These are phyloP conservation scores for Talaromyces sp. DNA, from an alignment of 2,329 filamentous ascomycete species.

Conservation along the genomic window DNA sequence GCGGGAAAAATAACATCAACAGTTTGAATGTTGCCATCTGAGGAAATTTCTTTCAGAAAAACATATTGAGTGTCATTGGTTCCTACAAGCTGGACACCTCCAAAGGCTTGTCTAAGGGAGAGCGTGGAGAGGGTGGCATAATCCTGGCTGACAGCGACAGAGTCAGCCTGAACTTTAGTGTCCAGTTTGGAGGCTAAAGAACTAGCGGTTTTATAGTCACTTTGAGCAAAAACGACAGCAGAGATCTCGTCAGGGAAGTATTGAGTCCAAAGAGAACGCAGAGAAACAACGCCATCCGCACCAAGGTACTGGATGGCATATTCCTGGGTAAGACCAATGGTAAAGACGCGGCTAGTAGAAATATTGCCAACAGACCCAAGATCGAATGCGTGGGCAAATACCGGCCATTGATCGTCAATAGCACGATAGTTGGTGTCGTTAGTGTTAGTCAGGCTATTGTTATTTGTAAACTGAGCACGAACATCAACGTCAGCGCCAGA, in stretches of 20 bases:
- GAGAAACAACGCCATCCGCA: conserved; percentile 27
- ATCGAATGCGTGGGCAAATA: conserved; percentile 49
- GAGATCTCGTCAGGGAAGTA: conserved; percentile 40
- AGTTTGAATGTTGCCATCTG: conserved; percentile 53
- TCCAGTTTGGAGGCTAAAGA: conserved; percentile 37
- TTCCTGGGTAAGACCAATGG: conserved; percentile 45
- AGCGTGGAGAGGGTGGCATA: conserved; percentile 48
- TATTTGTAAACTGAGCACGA: conserved; percentile 39
- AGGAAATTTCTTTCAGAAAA: conserved; percentile 57
- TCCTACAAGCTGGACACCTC: conserved; percentile 45
- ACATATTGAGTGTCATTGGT: conserved; percentile 40
- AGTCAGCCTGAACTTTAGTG: conserved; percentile 37
- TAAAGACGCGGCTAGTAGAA: conserved; percentile 39
- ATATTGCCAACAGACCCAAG: conserved; percentile 39
- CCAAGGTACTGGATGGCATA: conserved; percentile 46
- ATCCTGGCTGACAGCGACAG: conserved; percentile 41
- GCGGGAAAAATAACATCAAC: conserved; percentile 53
- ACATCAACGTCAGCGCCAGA: conserved; percentile 44
- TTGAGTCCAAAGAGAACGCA: conserved; percentile 46
- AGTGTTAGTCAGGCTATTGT: conserved; percentile 39
- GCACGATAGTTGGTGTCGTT: conserved; percentile 45
- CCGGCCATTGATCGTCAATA: conserved; percentile 45
- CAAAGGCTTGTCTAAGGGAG: conserved; percentile 48
- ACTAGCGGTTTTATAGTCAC: conserved; percentile 36
- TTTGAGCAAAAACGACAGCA: conserved; percentile 44